Evolutionary conservation across 164 flowering plant species (phyloP).

Genomic region (Saururus chinensis): DNA sequence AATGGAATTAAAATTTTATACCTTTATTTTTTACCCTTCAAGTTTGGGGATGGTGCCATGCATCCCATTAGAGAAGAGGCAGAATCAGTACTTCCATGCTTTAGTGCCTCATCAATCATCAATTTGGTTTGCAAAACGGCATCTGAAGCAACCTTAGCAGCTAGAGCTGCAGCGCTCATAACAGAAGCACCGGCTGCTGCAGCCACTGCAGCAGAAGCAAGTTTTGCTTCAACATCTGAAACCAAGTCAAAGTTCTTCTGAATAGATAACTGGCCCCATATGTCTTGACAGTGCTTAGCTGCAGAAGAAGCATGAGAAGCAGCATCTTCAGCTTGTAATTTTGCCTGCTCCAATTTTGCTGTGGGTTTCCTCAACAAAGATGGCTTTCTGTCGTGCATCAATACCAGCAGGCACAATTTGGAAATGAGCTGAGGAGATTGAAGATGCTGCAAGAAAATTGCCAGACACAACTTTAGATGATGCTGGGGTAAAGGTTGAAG

Average conservation of each 20-base stretch:
- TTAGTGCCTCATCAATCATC: conserved; percentile 73
- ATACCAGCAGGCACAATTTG: conserved; percentile 17
- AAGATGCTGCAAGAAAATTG: conserved; percentile 16
- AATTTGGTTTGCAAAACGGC: conserved; percentile 90
- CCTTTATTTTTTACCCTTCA: conserved; percentile 36
- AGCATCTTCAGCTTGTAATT: conserved; percentile 76
- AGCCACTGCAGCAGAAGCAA: conserved; percentile 76
- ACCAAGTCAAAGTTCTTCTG: conserved; percentile 44
- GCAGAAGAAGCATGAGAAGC: conserved; percentile 59
- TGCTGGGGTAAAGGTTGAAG: conserved; percentile 17
- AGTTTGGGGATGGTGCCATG: conserved; percentile 49
- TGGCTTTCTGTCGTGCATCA: conserved; percentile 17
- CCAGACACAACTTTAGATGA: conserved; percentile 17
- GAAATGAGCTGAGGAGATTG: conserved; percentile 18
- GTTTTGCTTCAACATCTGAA: conserved; percentile 48
- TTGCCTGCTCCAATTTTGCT: conserved; percentile 60
- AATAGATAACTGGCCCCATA: conserved; percentile 61
- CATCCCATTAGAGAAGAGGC: background rate
- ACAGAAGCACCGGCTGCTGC: conserved; percentile 91
- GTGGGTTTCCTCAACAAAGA: conserved; percentile 41
- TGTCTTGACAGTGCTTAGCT: conserved; percentile 45
- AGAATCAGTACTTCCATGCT: conserved; percentile 5
- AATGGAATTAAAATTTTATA: conserved; percentile 37
- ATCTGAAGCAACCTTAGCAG: conserved; percentile 84
- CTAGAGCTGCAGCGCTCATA: conserved; percentile 96